Percentiles rank a stretch among this genome's conserved stretches.
phyloP scores from a whole-genome alignment of 805 yeast species.

The Blastobotrys robertii region DNA sequence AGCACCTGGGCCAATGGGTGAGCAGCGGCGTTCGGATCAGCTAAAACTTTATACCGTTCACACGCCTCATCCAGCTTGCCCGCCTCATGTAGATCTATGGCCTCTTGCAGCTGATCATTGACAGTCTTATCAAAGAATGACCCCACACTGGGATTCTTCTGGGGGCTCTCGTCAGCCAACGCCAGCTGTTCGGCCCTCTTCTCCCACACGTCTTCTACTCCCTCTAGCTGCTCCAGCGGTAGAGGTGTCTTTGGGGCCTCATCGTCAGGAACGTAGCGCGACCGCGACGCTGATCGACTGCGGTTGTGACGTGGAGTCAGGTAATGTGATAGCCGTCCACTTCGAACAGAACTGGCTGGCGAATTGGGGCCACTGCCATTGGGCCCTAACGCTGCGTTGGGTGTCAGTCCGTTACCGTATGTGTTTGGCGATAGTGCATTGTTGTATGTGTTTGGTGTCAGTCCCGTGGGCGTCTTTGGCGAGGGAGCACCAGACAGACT shows the following conservation, averaged over 20 bases:
- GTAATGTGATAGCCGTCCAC: no score
- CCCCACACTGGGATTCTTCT: background rate
- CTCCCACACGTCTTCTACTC: slow-evolving; percentile 3
- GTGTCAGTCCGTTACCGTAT: no score
- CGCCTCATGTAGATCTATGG: slow-evolving; percentile 22
- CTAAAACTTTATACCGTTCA: slow-evolving; percentile 15
- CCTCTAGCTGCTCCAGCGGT: no score
- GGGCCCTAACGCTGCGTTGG: no score
- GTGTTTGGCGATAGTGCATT: no score
- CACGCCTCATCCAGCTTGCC: slow-evolving; percentile 19
- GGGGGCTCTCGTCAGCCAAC: background rate
- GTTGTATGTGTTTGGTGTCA: no score
- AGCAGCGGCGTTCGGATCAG: slow-evolving; percentile 17
- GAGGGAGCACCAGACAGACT: no score
- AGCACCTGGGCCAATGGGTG: slow-evolving; percentile 25
- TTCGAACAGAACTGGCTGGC: no score
- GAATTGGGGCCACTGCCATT: no score
- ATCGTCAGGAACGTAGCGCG: slow-evolving; percentile 2
- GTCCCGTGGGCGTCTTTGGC: no score
- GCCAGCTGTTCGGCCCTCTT: slow-evolving; percentile 4
- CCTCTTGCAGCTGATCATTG: slow-evolving; percentile 18
- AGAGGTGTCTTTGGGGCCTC: background rate
- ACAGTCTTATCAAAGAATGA: slow-evolving; percentile 1
- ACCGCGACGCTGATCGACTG: background rate
- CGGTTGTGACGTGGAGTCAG: no score